These are phyloP conservation scores for Suillus decipiens DNA, from an alignment of 768 basidiomycete genomes.

Conservation along the genomic window DNA sequence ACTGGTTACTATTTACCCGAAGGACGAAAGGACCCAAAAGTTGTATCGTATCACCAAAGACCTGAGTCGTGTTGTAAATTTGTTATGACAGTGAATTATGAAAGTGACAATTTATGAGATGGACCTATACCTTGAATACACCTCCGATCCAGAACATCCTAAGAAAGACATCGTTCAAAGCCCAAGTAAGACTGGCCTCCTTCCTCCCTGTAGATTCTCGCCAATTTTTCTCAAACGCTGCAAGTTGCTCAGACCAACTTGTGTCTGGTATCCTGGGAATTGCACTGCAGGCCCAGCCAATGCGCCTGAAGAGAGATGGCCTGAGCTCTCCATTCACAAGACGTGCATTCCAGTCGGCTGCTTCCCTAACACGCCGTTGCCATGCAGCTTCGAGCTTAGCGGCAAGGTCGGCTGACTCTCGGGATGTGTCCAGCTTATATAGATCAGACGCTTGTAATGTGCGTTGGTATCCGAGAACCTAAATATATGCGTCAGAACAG, in stretches of 20 bases:
- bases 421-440: conserved; percentile 62
- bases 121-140: conserved; percentile 47
- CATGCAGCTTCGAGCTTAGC: conserved; percentile 57
- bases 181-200: conserved; percentile 56
- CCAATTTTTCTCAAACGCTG: conserved; percentile 45
- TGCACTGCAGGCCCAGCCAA: conserved; percentile 39
- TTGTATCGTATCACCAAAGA: conserved; percentile 60
- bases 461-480: conserved; percentile 68
- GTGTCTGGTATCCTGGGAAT: conserved; percentile 14
- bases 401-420: conserved; percentile 52
- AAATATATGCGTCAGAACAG: not conserved
- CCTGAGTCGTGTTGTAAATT: conserved; percentile 32
- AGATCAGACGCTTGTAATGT: conserved; percentile 75
- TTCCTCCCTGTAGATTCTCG: conserved; percentile 44
- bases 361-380: conserved; percentile 45
- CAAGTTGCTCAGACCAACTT: conserved; percentile 28
- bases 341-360: conserved; percentile 56
- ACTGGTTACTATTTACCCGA: conserved; percentile 38
- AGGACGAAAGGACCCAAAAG: conserved; percentile 67
- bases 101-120: not conserved
- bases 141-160: conserved; percentile 65
- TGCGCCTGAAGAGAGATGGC: conserved; percentile 41
- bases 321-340: conserved; percentile 46
- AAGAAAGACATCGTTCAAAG: conserved; percentile 62
- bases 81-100: not conserved